These are phyloP conservation scores for Russula brevipes DNA, from an alignment of 768 basidiomycete genomes.

Conservation along the genomic window DNA sequence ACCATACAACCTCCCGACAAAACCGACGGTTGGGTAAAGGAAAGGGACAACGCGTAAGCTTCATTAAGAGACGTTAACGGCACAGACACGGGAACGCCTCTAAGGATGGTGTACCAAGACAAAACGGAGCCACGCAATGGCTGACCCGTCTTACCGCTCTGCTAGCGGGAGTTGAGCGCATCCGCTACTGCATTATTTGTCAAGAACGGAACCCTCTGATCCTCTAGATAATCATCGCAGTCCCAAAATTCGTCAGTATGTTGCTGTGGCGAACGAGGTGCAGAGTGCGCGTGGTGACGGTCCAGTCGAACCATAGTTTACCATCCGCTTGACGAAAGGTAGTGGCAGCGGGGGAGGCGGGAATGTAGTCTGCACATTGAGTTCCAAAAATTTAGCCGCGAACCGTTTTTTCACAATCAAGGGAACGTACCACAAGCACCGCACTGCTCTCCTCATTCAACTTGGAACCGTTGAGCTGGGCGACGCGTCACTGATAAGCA, in stretches of 20 bases:
- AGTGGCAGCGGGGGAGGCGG: background rate
- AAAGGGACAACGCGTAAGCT: background rate
- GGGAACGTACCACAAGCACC: constrained; percentile 19
- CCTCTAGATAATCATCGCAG: constrained; percentile 80
- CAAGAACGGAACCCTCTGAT: constrained; percentile 53
- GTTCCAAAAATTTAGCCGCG: background rate
- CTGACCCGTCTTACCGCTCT: background rate
- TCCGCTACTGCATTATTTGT: constrained; percentile 31
- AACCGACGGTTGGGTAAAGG: no score
- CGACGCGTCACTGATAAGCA: constrained; percentile 34
- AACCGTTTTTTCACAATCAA: background rate
- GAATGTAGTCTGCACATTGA: constrained; percentile 2
- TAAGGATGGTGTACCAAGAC: background rate
- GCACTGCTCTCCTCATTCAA: constrained; percentile 1
- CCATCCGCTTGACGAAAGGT: background rate
- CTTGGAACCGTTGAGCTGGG: constrained; percentile 39
- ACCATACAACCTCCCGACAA: no score
- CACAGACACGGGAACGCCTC: background rate
- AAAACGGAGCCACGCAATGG: background rate
- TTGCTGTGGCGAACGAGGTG: constrained; percentile 45
- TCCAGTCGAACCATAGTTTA: constrained; percentile 1
- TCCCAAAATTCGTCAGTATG: constrained; percentile 61
- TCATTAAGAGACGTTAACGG: constrained; percentile 6
- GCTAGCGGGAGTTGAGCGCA: background rate
- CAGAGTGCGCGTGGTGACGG: constrained; percentile 43